These are phyloP conservation scores for Comarum palustre DNA, from an alignment of 306 rosid genomes.

Conservation along the genomic window DNA sequence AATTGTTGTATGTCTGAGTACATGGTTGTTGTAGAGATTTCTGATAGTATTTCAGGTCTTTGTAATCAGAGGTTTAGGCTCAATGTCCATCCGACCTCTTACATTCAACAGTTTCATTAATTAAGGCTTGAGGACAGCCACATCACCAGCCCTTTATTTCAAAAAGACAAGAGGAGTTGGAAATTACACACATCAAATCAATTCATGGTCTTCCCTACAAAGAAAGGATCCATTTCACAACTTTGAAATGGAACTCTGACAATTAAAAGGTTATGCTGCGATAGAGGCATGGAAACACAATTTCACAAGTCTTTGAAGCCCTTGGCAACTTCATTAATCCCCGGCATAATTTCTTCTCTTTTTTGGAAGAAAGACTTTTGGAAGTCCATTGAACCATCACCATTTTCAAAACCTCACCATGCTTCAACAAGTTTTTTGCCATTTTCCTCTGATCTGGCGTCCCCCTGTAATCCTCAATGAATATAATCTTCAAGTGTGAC, in stretches of 20 bases:
- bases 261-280: not conserved
- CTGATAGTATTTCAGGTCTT: no score
- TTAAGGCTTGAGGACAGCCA: no score
- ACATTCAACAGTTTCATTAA: no score
- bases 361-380: not conserved
- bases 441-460: not conserved
- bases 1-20: no score
- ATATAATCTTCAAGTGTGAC: not conserved
- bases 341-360: not conserved
- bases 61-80: no score
- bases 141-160: no score
- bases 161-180: not conserved
- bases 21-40: no score
- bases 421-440: constrained; percentile 8
- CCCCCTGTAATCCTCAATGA: not conserved
- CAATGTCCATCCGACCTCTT: no score
- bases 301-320: not conserved
- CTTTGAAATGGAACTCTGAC: not conserved
- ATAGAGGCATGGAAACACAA: not conserved
- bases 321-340: not conserved
- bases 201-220: not conserved
- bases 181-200: not conserved
- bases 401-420: not conserved
- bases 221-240: not conserved
- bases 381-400: not conserved